Base-by-base conservation (phyloP, 192 early-diverging fungal species). In the Glomus cerebriforme region DNA sequence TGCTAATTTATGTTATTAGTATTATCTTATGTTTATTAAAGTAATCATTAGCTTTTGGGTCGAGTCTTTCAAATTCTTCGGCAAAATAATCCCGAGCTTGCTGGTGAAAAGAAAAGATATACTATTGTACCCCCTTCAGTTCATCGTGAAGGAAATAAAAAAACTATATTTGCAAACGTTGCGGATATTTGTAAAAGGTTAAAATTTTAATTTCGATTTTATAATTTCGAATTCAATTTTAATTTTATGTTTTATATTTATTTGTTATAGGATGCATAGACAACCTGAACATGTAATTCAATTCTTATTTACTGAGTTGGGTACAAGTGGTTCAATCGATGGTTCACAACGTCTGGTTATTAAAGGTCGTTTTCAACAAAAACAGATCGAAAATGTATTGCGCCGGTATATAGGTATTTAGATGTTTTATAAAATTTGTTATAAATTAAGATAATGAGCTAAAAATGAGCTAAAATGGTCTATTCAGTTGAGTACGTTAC, bases 261-360 rank as follows among this genome's bases (percentile, higher is more conserved):
- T 58, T 69, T 73, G 26, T 24, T 13, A 29, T 64, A 90, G 93
- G 77, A 97, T 99, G 93, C 94, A 95, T 83, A 93, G 98, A 83
- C 87, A 92, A 77, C 94, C 96, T 24, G 97, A 99, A 68, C 98
- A 99, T 86, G 89, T 99, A 58, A 98, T 97, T 80, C 95, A 97
- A 86, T 99, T 92, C 88, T 90, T 99, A 81, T 97, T 96, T 87
- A 92, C 98, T 47, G 98, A 99, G 91, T 88, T 99, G 92, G 97
- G 97, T 85, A 98, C 96, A n/a, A 93, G 90, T 49, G 98, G 98
- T 37, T 97, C 96, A 26, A 91, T 98, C 66, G 98, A 98, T 82
- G 93, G 94, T 73, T 89, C 86, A 65, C 93, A 95, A 84, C 92
- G 96, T 35, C 85, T 99, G 67, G 86, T 98, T 62, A 98, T 99